phyloP scores from a whole-genome alignment of 495 filamentous ascomycete genomes.

The Choiromyces venosus region DNA sequence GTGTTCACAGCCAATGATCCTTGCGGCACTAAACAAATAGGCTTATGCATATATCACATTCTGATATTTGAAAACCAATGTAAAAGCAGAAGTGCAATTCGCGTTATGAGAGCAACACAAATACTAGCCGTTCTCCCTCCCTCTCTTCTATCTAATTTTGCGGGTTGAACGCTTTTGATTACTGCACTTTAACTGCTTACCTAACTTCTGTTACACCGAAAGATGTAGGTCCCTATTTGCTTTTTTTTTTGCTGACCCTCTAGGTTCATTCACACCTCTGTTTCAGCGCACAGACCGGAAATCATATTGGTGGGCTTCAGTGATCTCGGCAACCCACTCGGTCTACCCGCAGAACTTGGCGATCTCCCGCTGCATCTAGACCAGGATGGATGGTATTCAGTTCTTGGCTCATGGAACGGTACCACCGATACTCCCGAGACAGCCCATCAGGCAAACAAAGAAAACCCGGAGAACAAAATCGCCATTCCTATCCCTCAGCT shows the following conservation, averaged over 20 bases:
- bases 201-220: not conserved
- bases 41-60: not conserved
- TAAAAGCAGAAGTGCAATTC: not conserved
- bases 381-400: not conserved
- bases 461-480: not conserved
- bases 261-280: fast-evolving
- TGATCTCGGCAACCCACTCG: not conserved
- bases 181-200: not conserved
- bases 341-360: not conserved
- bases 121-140: not conserved
- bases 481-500: not conserved
- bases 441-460: not conserved
- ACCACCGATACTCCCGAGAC: not conserved
- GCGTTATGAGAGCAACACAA: not conserved
- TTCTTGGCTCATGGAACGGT: not conserved
- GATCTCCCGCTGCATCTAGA: not conserved
- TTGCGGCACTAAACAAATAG: too few species aligned
- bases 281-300: too few species aligned
- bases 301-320: not conserved
- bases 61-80: too few species aligned
- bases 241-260: not conserved
- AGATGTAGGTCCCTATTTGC: not conserved
- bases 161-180: not conserved
- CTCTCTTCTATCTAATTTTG: not conserved
- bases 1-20: too few species aligned